A percentile compares a stretch with the other conserved stretches of the same genome.
Conservation (phyloP, 2,329 filamentous ascomycete genomes). For the Diaporthe sp. region DNA sequence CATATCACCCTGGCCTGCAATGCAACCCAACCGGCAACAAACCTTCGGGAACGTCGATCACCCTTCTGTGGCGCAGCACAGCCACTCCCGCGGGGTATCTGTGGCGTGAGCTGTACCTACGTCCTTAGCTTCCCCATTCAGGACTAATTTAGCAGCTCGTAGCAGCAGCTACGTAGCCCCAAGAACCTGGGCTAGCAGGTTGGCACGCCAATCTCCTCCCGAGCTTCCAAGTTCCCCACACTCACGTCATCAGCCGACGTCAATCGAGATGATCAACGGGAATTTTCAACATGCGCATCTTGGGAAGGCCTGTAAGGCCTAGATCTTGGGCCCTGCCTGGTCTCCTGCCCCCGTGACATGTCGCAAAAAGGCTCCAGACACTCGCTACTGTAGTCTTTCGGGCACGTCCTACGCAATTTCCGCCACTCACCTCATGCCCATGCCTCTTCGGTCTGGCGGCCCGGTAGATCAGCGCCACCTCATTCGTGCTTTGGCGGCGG, state of each 20-base stretch:
- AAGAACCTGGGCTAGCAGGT: background rate
- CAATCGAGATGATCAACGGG: conserved; percentile 28
- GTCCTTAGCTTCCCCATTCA: too few species aligned
- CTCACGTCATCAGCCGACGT: conserved; percentile 24
- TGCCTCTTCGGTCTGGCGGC: background rate
- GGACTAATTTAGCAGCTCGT: too few species aligned
- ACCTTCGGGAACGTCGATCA: conserved; percentile 32
- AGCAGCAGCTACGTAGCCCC: background rate
- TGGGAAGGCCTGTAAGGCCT: background rate
- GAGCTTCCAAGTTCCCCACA: conserved; percentile 2
- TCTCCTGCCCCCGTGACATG: background rate
- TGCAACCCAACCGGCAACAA: conserved; percentile 25
- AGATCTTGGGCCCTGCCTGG: background rate
- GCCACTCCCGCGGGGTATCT: conserved; percentile 4
- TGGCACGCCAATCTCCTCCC: background rate
- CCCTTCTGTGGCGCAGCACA: conserved; percentile 1
- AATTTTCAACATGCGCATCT: background rate
- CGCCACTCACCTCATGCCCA: background rate
- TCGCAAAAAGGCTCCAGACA: background rate
- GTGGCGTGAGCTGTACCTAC: conserved; percentile 5
- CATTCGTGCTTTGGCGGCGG: background rate
- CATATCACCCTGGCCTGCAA: conserved; percentile 21
- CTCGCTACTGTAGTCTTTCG: background rate
- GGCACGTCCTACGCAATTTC: background rate
- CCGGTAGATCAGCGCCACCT: conserved; percentile 1